phyloP scores from a whole-genome alignment of 768 basidiomycete species.

The Boletus edulis region DNA sequence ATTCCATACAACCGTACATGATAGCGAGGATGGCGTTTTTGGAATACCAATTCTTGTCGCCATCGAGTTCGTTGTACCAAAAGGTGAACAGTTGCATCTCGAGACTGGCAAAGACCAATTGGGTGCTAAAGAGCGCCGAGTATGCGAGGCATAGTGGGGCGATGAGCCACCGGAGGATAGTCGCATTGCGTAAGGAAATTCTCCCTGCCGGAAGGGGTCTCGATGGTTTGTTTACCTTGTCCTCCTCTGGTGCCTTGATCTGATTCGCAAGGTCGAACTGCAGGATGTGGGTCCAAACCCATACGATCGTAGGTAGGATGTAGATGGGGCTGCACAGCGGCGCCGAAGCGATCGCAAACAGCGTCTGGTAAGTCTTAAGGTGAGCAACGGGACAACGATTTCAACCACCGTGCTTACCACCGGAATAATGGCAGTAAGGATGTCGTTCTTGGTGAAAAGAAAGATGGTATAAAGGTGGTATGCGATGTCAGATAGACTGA shows the following conservation, averaged over 20 bases:
- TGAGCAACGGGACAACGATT: neutral
- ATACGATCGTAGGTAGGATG: slow-evolving; percentile 33
- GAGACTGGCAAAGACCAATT: slow-evolving; percentile 34
- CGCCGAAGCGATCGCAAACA: slow-evolving; percentile 34
- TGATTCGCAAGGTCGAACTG: slow-evolving; percentile 47
- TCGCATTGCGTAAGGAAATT: slow-evolving; percentile 35
- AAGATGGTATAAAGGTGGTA: slow-evolving; percentile 29
- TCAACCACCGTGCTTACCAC: slow-evolving; percentile 32
- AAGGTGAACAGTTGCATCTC: slow-evolving; percentile 32
- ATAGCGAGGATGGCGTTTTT: slow-evolving; percentile 40
- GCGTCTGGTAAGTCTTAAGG: slow-evolving; percentile 20
- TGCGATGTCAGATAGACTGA: slow-evolving; percentile 4
- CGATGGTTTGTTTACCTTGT: slow-evolving; percentile 43
- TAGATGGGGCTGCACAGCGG: slow-evolving; percentile 24
- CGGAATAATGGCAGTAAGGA: slow-evolving; percentile 44
- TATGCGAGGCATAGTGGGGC: slow-evolving; percentile 35
- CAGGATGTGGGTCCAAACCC: slow-evolving; percentile 47
- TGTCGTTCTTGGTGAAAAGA: slow-evolving; percentile 46
- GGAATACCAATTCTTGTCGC: slow-evolving; percentile 38
- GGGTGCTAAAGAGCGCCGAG: slow-evolving; percentile 33
- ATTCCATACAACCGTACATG: slow-evolving; percentile 32
- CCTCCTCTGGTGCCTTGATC: slow-evolving; percentile 40
- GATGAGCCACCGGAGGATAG: slow-evolving; percentile 36
- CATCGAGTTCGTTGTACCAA: slow-evolving; percentile 40
- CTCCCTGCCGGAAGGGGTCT: slow-evolving; percentile 45